Conservation (phyloP, 2,329 filamentous ascomycete species). For the Polytolypa hystricis region DNA sequence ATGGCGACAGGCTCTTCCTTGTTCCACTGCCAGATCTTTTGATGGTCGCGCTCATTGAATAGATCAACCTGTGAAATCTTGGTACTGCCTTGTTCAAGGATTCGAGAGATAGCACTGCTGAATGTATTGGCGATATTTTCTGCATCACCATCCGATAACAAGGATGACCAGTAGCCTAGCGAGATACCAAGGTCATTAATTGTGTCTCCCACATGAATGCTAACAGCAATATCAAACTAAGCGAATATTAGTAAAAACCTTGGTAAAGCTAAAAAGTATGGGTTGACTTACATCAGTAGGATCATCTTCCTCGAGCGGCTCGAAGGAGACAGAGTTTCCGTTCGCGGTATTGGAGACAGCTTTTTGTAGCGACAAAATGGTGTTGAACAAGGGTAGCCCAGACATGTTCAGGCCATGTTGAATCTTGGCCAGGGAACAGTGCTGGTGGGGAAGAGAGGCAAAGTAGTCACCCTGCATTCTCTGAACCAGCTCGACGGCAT, state of each 20-base stretch:
- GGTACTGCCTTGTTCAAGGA: constrained; percentile 17
- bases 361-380: neutral
- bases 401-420: constrained; percentile 18
- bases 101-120: constrained; percentile 20
- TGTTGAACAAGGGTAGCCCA: neutral
- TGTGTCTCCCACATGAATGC: constrained; percentile 28
- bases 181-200: constrained; percentile 19
- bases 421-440: constrained; percentile 39
- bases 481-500: constrained; percentile 31
- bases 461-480: constrained; percentile 38
- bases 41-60: neutral
- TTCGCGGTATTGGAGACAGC: neutral
- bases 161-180: constrained; percentile 30
- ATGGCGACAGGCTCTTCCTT: constrained; percentile 2
- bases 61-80: neutral
- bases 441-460: constrained; percentile 38
- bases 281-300: constrained; percentile 25
- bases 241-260: constrained; percentile 9
- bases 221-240: neutral
- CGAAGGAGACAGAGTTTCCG: constrained; percentile 17
- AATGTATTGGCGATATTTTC: constrained; percentile 20
- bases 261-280: neutral
- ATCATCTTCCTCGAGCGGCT: constrained; percentile 24
- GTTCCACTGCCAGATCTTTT: constrained; percentile 4
- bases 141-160: constrained; percentile 24